Evolutionary conservation across 495 filamentous ascomycete species (phyloP).

Genomic region (Penicillium canariense): DNA sequence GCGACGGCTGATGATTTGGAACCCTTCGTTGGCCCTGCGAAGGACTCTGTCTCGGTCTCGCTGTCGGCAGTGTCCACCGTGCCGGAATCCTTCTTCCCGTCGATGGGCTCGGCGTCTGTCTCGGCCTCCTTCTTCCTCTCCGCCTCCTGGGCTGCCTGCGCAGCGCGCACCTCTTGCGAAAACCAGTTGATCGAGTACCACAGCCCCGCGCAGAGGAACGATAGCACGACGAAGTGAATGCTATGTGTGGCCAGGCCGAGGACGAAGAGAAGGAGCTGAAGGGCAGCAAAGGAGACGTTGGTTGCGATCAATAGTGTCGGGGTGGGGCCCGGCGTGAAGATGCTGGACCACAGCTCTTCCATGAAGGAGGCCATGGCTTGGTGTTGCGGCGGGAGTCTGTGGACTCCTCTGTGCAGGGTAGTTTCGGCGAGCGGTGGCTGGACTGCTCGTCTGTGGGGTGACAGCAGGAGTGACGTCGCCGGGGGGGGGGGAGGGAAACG

Average conservation of each 20-base stretch:
- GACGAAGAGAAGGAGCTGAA: conserved; percentile 72
- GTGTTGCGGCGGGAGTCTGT: neutral
- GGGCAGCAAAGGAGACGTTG: conserved; percentile 80
- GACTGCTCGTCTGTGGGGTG: neutral
- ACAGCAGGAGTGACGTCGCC: conserved; percentile 17
- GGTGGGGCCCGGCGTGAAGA: conserved; percentile 90
- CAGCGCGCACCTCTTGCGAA: conserved; percentile 68
- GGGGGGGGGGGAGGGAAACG: conserved; percentile 16
- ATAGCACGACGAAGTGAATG: conserved; percentile 83
- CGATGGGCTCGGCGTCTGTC: conserved; percentile 22
- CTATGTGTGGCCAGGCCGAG: conserved; percentile 82
- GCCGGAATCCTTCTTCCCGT: conserved; percentile 32
- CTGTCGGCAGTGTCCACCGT: conserved; percentile 37
- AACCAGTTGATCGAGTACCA: conserved; percentile 99
- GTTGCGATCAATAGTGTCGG: conserved; percentile 85
- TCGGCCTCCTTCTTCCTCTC: conserved; percentile 35
- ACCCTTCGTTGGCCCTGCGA: conserved; percentile 19
- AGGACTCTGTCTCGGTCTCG: conserved; percentile 51
- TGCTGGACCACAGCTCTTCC: conserved; percentile 78
- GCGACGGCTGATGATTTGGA: conserved; percentile 13
- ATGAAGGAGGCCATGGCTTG: conserved; percentile 75
- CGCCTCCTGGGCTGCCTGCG: conserved; percentile 57
- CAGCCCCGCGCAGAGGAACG: conserved; percentile 70
- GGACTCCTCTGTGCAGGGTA: neutral
- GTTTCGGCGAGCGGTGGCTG: neutral